A percentile compares a stretch with the other conserved stretches of the same genome.
Evolutionary conservation across 2,329 filamentous ascomycete genomes (phyloP).

Genomic region (Ascochyta rabiei): DNA sequence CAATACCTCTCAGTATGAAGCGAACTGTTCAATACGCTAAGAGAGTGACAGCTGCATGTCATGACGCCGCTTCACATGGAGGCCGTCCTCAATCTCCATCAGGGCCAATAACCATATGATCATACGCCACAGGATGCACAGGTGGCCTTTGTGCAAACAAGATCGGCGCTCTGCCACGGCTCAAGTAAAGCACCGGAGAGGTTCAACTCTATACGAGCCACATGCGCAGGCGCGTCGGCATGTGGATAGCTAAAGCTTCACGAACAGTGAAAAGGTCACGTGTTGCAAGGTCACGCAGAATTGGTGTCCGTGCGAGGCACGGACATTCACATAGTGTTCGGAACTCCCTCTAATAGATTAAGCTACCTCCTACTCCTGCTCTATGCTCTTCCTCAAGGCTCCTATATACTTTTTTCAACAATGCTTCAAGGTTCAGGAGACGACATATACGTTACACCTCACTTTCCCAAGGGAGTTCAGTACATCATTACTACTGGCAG

Average conservation of each 20-base stretch:
- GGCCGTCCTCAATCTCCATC: too few species aligned
- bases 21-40: not conserved
- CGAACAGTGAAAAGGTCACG: too few species aligned
- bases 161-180: too few species aligned
- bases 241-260: too few species aligned
- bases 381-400: not conserved
- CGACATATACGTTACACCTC: not conserved
- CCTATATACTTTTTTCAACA: not conserved
- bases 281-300: not conserved
- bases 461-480: conserved; percentile 8
- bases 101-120: too few species aligned
- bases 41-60: not conserved
- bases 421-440: not conserved
- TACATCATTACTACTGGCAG: conserved; percentile 9
- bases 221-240: too few species aligned
- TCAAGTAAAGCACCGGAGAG: too few species aligned
- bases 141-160: too few species aligned
- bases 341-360: too few species aligned
- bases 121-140: too few species aligned
- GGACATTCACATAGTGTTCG: too few species aligned
- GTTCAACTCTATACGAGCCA: too few species aligned
- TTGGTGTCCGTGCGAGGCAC: not conserved
- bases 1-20: not conserved
- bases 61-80: not conserved
- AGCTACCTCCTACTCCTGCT: not conserved